Evolutionary conservation across 192 early-diverging fungal species (phyloP), one percentile per base, ranked within the genome.

Genomic region (Coemansia sp.): DNA sequence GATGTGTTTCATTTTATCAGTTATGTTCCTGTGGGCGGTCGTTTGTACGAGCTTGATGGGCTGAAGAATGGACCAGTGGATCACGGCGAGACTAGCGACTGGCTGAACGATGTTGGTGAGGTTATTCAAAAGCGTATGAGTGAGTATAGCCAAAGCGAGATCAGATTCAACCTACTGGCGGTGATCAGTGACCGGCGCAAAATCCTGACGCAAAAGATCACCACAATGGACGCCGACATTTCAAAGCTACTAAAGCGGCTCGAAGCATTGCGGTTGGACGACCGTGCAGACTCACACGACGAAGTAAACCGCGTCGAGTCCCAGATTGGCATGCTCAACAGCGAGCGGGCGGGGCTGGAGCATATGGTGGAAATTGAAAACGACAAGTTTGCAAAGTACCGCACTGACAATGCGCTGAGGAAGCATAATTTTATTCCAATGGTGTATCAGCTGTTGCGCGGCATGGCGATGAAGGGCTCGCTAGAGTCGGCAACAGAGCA

Each of bases 1-100:
- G 91, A 93, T 51, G 56, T 90, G 25, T 93, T 89, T 57, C 91
- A 93, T 64, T 93, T 93, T 62, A 85, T 93, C 59, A 85, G 88
- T 51, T 93, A 91, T 53, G 83, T 90, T 25, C 89, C 90, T 2
- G 77, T 89, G n/a, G 75, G 80, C 56, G 91, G 91, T 0, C 77
- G 83, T 7, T 67, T 93, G 21, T 92, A 88, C 38, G 92, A 93
- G 77, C 77, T 93, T 38, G 92, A 93, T 64, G 92, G 92, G 0
- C 70, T 93, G 19, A 85, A 85, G 53, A 68, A 69, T 4, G 84
- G 85, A 12, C 92, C 92, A 11, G 69, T 92, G 2, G 87, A 91
- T 65, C 83, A 82, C 72, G 91, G 91, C 6, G 75, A 69, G 48
- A 87, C 86, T 7, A 80, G 80, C 7, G 68, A 90, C 62, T 93